These are phyloP conservation scores for Penicillium macrosclerotiorum DNA, from an alignment of 495 filamentous ascomycete species.

Conservation along the genomic window DNA sequence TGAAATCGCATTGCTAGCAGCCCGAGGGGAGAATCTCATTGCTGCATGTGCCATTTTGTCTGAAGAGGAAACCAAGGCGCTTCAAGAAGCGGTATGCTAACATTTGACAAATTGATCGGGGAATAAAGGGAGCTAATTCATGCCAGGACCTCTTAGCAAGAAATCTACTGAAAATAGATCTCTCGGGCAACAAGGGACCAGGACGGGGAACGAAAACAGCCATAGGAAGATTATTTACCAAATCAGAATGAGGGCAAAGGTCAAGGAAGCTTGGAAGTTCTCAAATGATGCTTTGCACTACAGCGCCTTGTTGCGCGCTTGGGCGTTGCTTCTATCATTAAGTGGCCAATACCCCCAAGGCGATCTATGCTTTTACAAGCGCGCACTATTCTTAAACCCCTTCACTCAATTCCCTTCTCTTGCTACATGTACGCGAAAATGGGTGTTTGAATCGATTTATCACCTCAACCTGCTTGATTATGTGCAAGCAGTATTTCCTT, in stretches of 20 bases:
- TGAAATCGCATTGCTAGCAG: conserved; percentile 65
- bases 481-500: neutral
- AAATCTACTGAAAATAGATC: conserved; percentile 30
- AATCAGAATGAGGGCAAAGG: neutral
- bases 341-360: neutral
- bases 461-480: conserved; percentile 7
- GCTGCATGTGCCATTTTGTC: conserved; percentile 65
- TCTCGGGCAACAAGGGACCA: conserved; percentile 13
- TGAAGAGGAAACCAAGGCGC: conserved; percentile 53
- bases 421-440: too few species aligned
- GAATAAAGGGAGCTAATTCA: too few species aligned
- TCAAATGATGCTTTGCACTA: neutral
- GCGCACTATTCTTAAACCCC: neutral
- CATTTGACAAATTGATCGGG: too few species aligned
- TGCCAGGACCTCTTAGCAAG: conserved; percentile 34
- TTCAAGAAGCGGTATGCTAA: conserved; percentile 59
- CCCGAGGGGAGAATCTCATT: conserved; percentile 72
- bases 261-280: neutral
- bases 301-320: neutral
- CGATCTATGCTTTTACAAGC: conserved; percentile 15
- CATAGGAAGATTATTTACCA: conserved; percentile 25
- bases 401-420: neutral
- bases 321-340: neutral
- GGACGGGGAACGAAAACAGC: conserved; percentile 8
- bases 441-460: too few species aligned